Evolutionary conservation across 1,139 yeast genomes (phyloP), one percentile per base, ranked within the genome.

Genomic region (Geotrichum restrictum): DNA sequence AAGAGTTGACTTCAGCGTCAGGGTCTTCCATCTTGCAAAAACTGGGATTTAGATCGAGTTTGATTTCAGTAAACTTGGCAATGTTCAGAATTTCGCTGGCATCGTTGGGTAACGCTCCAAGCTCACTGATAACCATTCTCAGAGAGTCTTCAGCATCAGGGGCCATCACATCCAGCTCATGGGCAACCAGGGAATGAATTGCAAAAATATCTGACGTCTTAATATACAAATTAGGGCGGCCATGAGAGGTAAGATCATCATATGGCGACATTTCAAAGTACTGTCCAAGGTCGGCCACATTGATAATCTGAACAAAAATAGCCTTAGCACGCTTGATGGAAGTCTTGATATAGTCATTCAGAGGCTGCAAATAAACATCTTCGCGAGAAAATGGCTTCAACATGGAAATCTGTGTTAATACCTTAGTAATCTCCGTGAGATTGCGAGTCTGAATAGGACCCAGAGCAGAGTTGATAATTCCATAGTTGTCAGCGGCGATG

Each of bases 331-430:
- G 68, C 3, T 75, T 81, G n/a, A 72, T 68, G 1, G 81, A 74
- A 10, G 78, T 70, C 41, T 71, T 71, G 45, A 88, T 75, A 61
- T 80, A 86, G 47, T 85, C 93, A 64, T 87, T 87, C 64, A 88
- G 74, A 1, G 96, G 95, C 62, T 85, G 89, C 61, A 87, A 70
- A 65, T 81, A 88, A 51, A 84, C 80, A 60, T 85, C 84, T 46
- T 77, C 81, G 1, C 66, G 57, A 1, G 76, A 74, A 69, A 88
- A 88, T 2, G 85, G 80, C 57, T 78, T 76, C 79, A 88, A 79
- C 1, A 81, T 69, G 34, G 85, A 82, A 33, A 86, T 69, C 66
- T 88, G 95, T 33, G 78, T 71, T 57, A 88, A 62, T 21, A 85
- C 81, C 55, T 83, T 76, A 40, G 81, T 72, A 48, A 88, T 73